These are phyloP conservation scores for Fusarium albidum DNA, from an alignment of 2,329 filamentous ascomycete species.

Conservation along the genomic window DNA sequence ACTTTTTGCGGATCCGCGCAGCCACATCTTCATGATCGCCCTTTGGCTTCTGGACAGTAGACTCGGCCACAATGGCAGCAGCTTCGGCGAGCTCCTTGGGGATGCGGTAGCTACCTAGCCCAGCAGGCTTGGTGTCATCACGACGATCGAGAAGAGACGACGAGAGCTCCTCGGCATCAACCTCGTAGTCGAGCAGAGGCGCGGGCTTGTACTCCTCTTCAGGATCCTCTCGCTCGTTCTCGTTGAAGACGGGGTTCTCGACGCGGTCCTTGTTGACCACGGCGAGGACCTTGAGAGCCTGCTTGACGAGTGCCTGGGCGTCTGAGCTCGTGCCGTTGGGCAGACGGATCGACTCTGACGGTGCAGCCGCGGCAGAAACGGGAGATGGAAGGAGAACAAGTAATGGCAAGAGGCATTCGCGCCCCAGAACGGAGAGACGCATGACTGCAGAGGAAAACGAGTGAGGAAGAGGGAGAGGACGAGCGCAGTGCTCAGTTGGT, in stretches of 20 bases:
- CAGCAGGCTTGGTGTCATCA: slow-evolving; percentile 6
- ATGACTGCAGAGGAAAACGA: neutral
- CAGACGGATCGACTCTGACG: neutral
- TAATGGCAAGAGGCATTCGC: neutral
- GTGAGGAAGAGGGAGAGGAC: slow-evolving; percentile 5
- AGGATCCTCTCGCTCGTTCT: slow-evolving; percentile 13
- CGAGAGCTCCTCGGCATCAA: slow-evolving; percentile 5
- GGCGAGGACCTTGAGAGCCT: slow-evolving; percentile 12
- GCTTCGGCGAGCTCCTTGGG: slow-evolving; percentile 14
- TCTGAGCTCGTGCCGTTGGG: slow-evolving; percentile 6
- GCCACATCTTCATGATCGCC: slow-evolving; percentile 13
- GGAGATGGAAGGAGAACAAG: slow-evolving; percentile 1
- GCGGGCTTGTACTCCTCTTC: slow-evolving; percentile 14
- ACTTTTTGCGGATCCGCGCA: slow-evolving; percentile 11
- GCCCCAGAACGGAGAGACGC: neutral
- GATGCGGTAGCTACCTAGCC: slow-evolving; percentile 9
- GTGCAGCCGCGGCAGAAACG: slow-evolving; percentile 9
- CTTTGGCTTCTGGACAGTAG: slow-evolving; percentile 11
- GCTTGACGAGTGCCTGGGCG: slow-evolving; percentile 10
- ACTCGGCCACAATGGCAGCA: slow-evolving; percentile 16
- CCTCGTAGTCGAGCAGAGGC: slow-evolving; percentile 14
- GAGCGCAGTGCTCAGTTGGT: slow-evolving; percentile 7
- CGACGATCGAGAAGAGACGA: slow-evolving; percentile 2
- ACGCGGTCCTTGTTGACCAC: slow-evolving; percentile 12
- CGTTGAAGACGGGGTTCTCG: slow-evolving; percentile 17